phyloP scores from a whole-genome alignment of 148 eudicot species.

The Fagopyrum tataricum region DNA sequence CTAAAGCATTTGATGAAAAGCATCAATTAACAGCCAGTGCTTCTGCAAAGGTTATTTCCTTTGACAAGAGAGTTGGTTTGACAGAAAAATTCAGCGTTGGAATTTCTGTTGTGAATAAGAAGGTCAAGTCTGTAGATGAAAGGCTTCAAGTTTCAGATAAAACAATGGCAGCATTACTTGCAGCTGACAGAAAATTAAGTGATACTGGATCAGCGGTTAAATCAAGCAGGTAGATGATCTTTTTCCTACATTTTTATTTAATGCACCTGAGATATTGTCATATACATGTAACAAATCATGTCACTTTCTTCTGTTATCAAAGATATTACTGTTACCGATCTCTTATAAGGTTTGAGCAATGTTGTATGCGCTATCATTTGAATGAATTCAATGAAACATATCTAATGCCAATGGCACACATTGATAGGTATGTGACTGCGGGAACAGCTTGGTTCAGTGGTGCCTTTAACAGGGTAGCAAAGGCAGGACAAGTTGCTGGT shows the following conservation, averaged over 20 bases:
- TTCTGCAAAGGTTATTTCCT: slow-evolving; percentile 71
- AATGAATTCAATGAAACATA: background rate
- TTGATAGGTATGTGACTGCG: slow-evolving; percentile 73
- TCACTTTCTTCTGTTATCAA: background rate
- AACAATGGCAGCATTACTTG: slow-evolving; percentile 89
- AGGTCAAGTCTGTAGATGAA: slow-evolving; percentile 92
- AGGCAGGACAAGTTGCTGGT: slow-evolving; percentile 88
- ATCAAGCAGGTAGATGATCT: slow-evolving; percentile 66
- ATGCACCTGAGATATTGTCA: background rate
- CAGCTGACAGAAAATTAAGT: slow-evolving; percentile 87
- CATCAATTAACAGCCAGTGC: slow-evolving; percentile 82
- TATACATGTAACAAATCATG: background rate
- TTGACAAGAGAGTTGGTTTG: slow-evolving; percentile 79
- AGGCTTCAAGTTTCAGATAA: slow-evolving; percentile 92
- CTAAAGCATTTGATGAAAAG: slow-evolving; percentile 95
- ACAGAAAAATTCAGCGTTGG: slow-evolving; percentile 82
- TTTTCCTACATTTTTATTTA: background rate
- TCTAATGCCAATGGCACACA: background rate
- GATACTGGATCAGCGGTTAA: slow-evolving; percentile 90
- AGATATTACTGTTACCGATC: background rate
- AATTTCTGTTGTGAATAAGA: slow-evolving; percentile 86
- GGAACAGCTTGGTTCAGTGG: slow-evolving; percentile 93
- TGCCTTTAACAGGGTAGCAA: slow-evolving; percentile 80
- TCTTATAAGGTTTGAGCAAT: background rate
- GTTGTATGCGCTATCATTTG: background rate